Percentiles rank a stretch among this genome's conserved stretches.
These are phyloP conservation scores for Metschnikowia corniflorae DNA, from an alignment of 805 yeast genomes.

Conservation along the genomic window DNA sequence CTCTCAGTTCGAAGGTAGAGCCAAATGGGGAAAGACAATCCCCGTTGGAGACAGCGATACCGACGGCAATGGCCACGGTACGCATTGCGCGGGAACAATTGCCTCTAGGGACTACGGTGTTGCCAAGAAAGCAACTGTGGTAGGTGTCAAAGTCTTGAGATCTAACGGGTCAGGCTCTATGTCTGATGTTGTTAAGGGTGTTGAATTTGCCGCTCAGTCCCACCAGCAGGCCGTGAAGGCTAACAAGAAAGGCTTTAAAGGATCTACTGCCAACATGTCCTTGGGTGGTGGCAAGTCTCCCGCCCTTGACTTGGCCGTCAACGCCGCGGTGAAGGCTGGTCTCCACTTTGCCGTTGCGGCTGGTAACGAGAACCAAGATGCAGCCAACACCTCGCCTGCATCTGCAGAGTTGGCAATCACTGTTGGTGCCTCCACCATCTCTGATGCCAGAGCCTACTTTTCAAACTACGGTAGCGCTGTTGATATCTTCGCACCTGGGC, in stretches of 20 bases:
- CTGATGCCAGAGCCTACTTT: conserved; percentile 48
- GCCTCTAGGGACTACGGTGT: conserved; percentile 82
- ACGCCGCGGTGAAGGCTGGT: conserved; percentile 56
- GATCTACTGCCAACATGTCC: conserved; percentile 61
- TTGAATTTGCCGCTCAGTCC: conserved; percentile 44
- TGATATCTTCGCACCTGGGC: conserved; percentile 54
- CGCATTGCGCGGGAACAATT: conserved; percentile 88
- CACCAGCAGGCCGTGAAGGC: conserved; percentile 38
- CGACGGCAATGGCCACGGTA: conserved; percentile 86
- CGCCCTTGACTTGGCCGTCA: conserved; percentile 54
- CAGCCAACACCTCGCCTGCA: conserved; percentile 59
- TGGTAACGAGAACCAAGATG: conserved; percentile 59
- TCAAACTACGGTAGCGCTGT: conserved; percentile 54
- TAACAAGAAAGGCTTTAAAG: conserved; percentile 47
- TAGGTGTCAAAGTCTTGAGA: conserved; percentile 42
- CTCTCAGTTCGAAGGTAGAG: conserved; percentile 65
- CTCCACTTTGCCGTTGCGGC: conserved; percentile 61
- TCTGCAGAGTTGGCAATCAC: conserved; percentile 53
- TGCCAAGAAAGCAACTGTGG: conserved; percentile 53
- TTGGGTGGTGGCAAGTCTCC: conserved; percentile 57
- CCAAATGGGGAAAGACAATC: conserved; percentile 55
- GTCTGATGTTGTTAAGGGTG: conserved; percentile 41
- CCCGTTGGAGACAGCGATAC: conserved; percentile 56
- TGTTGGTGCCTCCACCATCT: conserved; percentile 47
- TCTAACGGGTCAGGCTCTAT: conserved; percentile 38